Evolutionary conservation across 768 basidiomycete species (phyloP).

Genomic region (Boletus sp.): DNA sequence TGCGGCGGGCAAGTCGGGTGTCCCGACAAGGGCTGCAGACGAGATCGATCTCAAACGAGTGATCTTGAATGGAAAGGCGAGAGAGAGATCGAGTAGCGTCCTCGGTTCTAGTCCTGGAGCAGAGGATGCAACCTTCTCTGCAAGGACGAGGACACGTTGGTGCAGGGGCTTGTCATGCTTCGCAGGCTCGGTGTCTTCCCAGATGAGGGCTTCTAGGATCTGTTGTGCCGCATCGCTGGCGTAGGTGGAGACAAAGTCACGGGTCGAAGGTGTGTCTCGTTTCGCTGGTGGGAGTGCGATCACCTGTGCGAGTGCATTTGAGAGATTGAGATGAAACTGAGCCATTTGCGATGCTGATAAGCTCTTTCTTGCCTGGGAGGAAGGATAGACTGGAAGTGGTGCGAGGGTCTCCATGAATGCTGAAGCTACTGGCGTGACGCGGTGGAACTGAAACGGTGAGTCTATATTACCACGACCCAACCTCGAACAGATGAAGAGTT

Average conservation of each 20-base stretch:
- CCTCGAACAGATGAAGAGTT: neutral
- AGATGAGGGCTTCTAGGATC: slow-evolving; percentile 54
- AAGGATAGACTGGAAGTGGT: slow-evolving; percentile 56
- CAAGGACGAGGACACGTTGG: slow-evolving; percentile 49
- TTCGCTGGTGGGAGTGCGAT: slow-evolving; percentile 50
- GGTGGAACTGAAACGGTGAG: too few relatives aligned
- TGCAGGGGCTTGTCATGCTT: slow-evolving; percentile 45
- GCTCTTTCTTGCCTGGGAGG: slow-evolving; percentile 42
- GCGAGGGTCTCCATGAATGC: slow-evolving; percentile 27
- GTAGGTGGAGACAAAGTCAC: slow-evolving; percentile 54
- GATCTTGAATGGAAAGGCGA: slow-evolving; percentile 49
- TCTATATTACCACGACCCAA: neutral
- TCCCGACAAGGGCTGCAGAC: slow-evolving; percentile 35
- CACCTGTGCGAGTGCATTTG: slow-evolving; percentile 44
- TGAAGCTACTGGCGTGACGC: too few relatives aligned
- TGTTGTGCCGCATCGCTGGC: slow-evolving; percentile 53
- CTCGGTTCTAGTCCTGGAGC: slow-evolving; percentile 45
- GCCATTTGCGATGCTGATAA: slow-evolving; percentile 53
- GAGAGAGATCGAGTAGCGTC: slow-evolving; percentile 59
- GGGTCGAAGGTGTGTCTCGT: slow-evolving; percentile 42
- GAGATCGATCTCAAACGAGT: slow-evolving; percentile 47
- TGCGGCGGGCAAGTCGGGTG: slow-evolving; percentile 30
- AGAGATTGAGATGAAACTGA: slow-evolving; percentile 45
- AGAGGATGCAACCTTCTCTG: slow-evolving; percentile 48
- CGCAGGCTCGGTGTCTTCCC: slow-evolving; percentile 36